Percentiles rank a stretch among this genome's conserved stretches.
These are phyloP conservation scores for Echinochloa phyllopogon DNA, from an alignment of 176 grass and related monocot genomes.

Conservation along the genomic window DNA sequence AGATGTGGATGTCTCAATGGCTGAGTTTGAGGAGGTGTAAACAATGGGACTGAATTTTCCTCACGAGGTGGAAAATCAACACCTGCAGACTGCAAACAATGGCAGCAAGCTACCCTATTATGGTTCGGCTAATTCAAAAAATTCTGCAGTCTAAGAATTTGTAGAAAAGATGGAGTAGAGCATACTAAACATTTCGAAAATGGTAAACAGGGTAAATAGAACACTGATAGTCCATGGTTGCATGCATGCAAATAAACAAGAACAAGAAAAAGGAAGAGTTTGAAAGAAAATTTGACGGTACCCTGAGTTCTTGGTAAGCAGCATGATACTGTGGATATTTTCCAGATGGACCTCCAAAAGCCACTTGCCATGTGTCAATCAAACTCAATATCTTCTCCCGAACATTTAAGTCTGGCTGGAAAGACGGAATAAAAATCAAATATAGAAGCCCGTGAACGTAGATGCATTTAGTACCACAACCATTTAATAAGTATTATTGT, in stretches of 20 bases:
- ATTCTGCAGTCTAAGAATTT: neutral
- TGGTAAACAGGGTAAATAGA: neutral
- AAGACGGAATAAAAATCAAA: conserved; percentile 44
- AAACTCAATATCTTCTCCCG: conserved; percentile 96
- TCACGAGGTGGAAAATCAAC: conserved; percentile 91
- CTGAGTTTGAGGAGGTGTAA: conserved; percentile 90
- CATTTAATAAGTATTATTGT: conserved; percentile 29
- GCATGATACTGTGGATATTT: conserved; percentile 88
- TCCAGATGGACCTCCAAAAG: conserved; percentile 91
- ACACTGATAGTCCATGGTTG: neutral
- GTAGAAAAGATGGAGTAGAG: neutral
- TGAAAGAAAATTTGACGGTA: conserved; percentile 40
- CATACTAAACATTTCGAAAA: neutral
- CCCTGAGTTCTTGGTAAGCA: conserved; percentile 95
- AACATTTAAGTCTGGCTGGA: conserved; percentile 86
- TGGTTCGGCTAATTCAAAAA: conserved; percentile 19
- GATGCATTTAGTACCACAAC: conserved; percentile 44
- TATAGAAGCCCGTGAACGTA: conserved; percentile 22
- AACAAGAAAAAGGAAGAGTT: neutral
- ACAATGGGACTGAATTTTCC: conserved; percentile 75
- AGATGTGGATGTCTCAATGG: conserved; percentile 69
- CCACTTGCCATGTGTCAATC: conserved; percentile 98
- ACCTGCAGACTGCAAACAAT: conserved; percentile 73
- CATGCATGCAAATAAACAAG: conserved; percentile 33
- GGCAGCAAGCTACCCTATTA: conserved; percentile 25